Base-by-base conservation (phyloP, 768 basidiomycete species). In the Hericium rajendrae region DNA sequence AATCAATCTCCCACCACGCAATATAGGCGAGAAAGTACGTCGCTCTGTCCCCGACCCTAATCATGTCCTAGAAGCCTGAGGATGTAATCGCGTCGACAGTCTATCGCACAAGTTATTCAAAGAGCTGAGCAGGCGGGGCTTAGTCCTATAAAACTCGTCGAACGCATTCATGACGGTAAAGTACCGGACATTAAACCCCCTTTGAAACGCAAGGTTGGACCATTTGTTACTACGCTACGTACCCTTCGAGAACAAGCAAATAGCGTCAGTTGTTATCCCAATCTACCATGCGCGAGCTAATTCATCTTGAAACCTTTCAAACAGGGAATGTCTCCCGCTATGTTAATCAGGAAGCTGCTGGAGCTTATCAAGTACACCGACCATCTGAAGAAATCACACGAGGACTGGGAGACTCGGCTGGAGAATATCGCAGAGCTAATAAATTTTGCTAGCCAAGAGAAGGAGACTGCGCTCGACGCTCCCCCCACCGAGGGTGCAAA, bases 381-480 rank as follows among this genome's bases (percentile, higher is more conserved):
- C 11, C 78, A 91, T 65, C 72, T 94, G 41, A 80, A 78, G 66
- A 83, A 81, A 63, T 83, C 82, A 0, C 81, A 88, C 52, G 75
- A 76, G n/a, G 91, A 93, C 58, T 85, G 78, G 74, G 84, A 87
- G 41, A 79, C 78, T 40, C 74, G 89, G 40, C 87, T 86, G 88
- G 88, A 92, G 70, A 95, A 95, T 68, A 83, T 94, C 1, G 77
- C 86, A 62, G 91, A 94, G 70, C 73, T 95, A 61, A 83, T 90
- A 56, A 84, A 77, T n/a, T 89, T 88, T 61, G 86, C 87, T 8
- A 82, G 74, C 56, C 83, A 88, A 57, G 71, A 55, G 49, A n/a
- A 20, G 12, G 38, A 48, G 32, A 38, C 22, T 13, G 15, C 32
- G 32, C 32, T 40, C 37, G 50, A 57, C 9, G 16, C 51, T 40